A percentile compares a stretch with the other conserved stretches of the same genome.
Evolutionary conservation across 108 stramenopile genomes (phyloP).

Genomic region (Tribonema minus): DNA sequence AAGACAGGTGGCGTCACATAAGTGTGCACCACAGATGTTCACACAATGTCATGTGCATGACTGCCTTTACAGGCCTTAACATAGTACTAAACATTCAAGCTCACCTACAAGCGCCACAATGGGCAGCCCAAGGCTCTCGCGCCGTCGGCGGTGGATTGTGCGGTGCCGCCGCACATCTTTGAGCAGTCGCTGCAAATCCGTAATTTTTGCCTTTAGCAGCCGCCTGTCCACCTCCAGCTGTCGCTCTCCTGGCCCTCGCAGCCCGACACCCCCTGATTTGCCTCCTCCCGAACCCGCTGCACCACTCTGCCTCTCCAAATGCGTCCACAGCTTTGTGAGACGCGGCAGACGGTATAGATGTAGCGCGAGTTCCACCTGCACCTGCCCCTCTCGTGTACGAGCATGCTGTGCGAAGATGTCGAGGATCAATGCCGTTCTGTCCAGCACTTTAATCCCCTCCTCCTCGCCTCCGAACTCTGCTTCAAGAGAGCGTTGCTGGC

Average conservation of each 20-base stretch:
- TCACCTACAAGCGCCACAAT: constrained; percentile 18
- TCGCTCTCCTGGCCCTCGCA: constrained; percentile 85
- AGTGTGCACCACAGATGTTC: no score
- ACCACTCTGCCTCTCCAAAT: constrained; percentile 76
- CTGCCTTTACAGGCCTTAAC: no score
- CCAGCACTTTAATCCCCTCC: constrained; percentile 63
- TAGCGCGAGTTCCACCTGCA: constrained; percentile 87
- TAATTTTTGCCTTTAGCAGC: constrained; percentile 79
- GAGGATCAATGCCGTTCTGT: constrained; percentile 90
- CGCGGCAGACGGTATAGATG: constrained; percentile 88
- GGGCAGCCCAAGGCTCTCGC: constrained; percentile 67
- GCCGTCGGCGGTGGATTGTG: constrained; percentile 69
- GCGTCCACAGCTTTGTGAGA: constrained; percentile 89
- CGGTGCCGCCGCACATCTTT: constrained; percentile 81
- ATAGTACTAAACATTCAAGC: no score
- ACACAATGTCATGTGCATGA: no score
- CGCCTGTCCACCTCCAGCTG: constrained; percentile 92
- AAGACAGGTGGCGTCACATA: no score
- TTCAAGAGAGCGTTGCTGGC: constrained; percentile 74
- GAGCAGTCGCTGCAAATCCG: constrained; percentile 79
- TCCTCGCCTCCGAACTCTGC: constrained; percentile 37
- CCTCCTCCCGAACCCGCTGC: neutral
- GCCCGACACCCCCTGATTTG: constrained; percentile 74
- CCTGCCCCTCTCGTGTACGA: constrained; percentile 82
- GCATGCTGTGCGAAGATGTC: constrained; percentile 96